Evolutionary conservation across 805 yeast genomes (phyloP).

Genomic region (Tetrapisispora nanseiensis): DNA sequence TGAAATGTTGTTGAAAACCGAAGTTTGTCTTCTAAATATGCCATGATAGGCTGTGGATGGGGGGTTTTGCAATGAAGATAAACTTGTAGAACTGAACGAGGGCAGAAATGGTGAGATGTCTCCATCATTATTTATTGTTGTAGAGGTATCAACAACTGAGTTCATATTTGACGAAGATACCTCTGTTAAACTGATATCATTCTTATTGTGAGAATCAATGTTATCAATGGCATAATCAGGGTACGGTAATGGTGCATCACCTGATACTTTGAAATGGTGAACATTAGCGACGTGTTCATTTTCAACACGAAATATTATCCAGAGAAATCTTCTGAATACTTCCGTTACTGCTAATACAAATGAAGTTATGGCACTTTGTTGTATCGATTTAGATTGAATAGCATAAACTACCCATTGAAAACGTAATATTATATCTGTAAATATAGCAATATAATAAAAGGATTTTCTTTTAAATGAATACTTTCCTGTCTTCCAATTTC

Average conservation of each 20-base stretch:
- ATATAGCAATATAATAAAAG: constrained; percentile 65
- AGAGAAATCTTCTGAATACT: constrained; percentile 68
- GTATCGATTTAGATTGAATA: constrained; percentile 61
- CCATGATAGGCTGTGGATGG: constrained; percentile 19
- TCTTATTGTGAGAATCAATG: neutral
- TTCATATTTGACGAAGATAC: neutral
- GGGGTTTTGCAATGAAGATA: constrained; percentile 6
- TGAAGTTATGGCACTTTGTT: constrained; percentile 81
- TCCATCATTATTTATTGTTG: neutral
- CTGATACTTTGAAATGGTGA: constrained; percentile 71
- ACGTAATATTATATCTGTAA: constrained; percentile 62
- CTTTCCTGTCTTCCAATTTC: constrained; percentile 28
- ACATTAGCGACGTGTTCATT: constrained; percentile 94
- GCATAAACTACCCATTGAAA: constrained; percentile 92
- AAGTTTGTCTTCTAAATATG: constrained; percentile 17
- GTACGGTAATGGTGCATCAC: constrained; percentile 82
- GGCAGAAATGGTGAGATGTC: constrained; percentile 1
- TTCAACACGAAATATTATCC: constrained; percentile 91
- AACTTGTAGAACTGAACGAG: neutral
- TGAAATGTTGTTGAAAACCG: constrained; percentile 19
- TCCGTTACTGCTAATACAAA: constrained; percentile 80
- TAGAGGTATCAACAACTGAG: neutral
- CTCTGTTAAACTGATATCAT: neutral
- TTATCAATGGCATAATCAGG: constrained; percentile 20
- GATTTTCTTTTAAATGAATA: constrained; percentile 26